Percentiles rank a stretch among this genome's conserved stretches.
These are phyloP conservation scores for Nothopassalora personata DNA, from an alignment of 2,329 filamentous ascomycete genomes.

Conservation along the genomic window DNA sequence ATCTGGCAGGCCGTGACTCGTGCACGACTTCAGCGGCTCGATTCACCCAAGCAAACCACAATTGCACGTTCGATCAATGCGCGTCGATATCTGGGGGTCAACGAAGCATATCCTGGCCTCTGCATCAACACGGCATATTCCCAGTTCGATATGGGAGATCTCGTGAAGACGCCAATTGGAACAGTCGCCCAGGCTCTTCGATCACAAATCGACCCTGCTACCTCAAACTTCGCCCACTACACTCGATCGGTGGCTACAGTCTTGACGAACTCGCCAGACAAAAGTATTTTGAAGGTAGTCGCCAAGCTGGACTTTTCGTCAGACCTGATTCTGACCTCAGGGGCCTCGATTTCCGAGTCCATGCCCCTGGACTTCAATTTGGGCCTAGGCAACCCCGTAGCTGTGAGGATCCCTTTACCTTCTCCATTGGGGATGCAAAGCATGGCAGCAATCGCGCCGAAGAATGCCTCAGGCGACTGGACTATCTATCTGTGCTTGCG, in stretches of 20 bases:
- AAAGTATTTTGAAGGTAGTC: background rate
- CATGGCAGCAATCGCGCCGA: background rate
- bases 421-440: background rate
- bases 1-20: background rate
- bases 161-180: background rate
- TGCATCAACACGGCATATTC: background rate
- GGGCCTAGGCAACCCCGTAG: background rate
- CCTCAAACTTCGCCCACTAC: background rate
- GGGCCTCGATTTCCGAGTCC: background rate
- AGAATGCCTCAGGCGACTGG: background rate
- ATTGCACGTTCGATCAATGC: slow-evolving; percentile 1
- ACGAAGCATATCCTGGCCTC: background rate
- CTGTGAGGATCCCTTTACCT: background rate
- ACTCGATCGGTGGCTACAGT: background rate
- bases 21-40: background rate
- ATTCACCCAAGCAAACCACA: slow-evolving; percentile 1
- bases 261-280: background rate
- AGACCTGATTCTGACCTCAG: background rate
- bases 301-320: background rate
- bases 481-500: background rate
- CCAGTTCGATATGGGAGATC: background rate
- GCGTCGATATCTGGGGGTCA: background rate
- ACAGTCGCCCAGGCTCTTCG: background rate
- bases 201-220: background rate
- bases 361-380: background rate